These are phyloP conservation scores for Acanthamoeba triangularis DNA, from an alignment of 208 protist species.

Conservation along the genomic window DNA sequence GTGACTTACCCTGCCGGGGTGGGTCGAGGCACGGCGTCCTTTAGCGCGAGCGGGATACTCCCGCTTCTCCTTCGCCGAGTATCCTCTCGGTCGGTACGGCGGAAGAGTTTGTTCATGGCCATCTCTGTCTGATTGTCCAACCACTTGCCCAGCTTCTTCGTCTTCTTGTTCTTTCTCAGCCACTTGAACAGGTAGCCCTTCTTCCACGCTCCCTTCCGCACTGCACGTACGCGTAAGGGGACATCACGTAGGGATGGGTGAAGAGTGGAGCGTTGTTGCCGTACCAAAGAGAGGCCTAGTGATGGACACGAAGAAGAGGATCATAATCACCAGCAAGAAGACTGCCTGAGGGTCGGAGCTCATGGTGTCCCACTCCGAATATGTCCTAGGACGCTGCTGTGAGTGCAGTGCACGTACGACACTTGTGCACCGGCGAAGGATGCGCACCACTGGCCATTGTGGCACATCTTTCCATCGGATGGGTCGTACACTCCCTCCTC, in stretches of 20 bases:
- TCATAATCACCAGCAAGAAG: slow-evolving; percentile 55
- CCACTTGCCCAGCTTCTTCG: slow-evolving; percentile 50
- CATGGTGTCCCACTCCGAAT: slow-evolving; percentile 59
- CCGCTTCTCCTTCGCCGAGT: neutral
- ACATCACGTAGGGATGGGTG: neutral
- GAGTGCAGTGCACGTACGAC: neutral
- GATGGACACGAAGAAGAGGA: slow-evolving; percentile 13
- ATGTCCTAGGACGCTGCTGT: neutral
- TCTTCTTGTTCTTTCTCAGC: neutral
- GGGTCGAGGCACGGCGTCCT: neutral
- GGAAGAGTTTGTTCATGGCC: neutral
- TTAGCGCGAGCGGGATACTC: neutral
- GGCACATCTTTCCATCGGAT: slow-evolving; percentile 53
- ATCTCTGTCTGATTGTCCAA: neutral
- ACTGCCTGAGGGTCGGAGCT: slow-evolving; percentile 4
- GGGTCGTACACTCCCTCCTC: slow-evolving; percentile 58
- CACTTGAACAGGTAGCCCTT: slow-evolving; percentile 64
- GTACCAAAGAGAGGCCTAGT: neutral
- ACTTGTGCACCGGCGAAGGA: neutral
- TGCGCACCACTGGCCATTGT: slow-evolving; percentile 30
- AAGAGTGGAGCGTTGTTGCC: neutral
- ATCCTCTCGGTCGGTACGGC: neutral
- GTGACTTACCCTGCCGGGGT: no score
- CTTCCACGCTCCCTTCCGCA: slow-evolving; percentile 68
- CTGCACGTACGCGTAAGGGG: neutral